Evolutionary conservation across 2,329 filamentous ascomycete species (phyloP), one percentile per base, ranked within the genome.

Genomic region (Thelonectria olida): DNA sequence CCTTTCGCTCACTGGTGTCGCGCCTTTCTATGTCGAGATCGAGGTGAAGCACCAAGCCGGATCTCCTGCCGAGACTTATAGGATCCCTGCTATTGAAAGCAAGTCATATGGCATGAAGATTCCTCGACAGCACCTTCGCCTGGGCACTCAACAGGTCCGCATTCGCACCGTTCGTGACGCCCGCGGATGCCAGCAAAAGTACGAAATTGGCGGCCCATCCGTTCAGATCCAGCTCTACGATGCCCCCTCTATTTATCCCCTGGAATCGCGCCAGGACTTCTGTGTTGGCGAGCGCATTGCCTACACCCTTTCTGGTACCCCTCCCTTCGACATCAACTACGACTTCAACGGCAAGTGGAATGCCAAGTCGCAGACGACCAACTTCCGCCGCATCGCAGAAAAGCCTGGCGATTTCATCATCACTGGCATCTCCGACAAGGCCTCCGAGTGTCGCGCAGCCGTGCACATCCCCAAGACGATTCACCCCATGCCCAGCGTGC

Each of bases 231-330:
- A 95, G 62, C 92, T 99, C 7, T 97, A 94, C 70, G 93, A 98
- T 71, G 92, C 96, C 1, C 96, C 96, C 1, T 92, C 92, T 7
- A 97, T 98, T 70, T 92, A 94, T 60, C 89, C 95, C 3, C 84
- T 97, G 34, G 94, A 98, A 73, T 89, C 91, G 22, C 89, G 92
- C 62, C 85, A 85, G 15, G 92, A 99, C 79, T 97, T 95, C 79
- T 99, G 96, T 77, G 94, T 99, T 10, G 96, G 96, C 66, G 96
- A 99, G 76, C 90, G 94, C 54, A 90, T 99, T 66, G 91, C 92
- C 4, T 99, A 97, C 79, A 93, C 92, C 0, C 87, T 99, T 6
- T 92, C 93, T 1, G 96, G 96, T 44, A 92, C 92, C 55, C 90
- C 93, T 17, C 96, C 96, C 0, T 99, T 99, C 76, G 92, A 95